phyloP scores from a whole-genome alignment of 1,284 basidiomycete genomes.

The Inonotus hispidus region DNA sequence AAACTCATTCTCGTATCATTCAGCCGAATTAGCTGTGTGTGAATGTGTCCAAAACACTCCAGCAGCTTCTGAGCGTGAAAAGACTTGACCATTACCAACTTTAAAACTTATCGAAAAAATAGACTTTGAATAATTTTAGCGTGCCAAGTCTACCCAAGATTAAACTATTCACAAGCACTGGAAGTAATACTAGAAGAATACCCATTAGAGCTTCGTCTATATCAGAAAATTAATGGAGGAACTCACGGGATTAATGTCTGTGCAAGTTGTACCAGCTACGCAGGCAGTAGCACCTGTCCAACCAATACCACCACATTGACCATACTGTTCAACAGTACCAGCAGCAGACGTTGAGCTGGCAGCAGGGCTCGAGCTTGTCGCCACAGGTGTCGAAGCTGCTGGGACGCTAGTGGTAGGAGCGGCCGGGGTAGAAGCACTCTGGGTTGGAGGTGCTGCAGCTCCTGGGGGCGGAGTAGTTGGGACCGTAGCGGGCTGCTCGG shows the following conservation, averaged over 20 bases:
- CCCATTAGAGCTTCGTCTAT: not conserved
- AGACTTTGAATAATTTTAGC: too few species aligned
- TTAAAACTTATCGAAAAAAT: too few species aligned
- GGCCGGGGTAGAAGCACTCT: not conserved
- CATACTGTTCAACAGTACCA: conserved; percentile 18
- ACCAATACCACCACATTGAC: conserved; percentile 21
- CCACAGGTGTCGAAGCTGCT: not conserved
- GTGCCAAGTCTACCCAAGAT: too few species aligned
- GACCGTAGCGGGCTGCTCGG: conserved; percentile 32
- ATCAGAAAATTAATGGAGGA: not conserved
- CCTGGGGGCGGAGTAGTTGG: conserved; percentile 26
- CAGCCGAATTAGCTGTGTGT: too few species aligned
- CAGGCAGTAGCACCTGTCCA: conserved; percentile 21
- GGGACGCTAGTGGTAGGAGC: conserved; percentile 1
- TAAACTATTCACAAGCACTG: conserved; percentile 11
- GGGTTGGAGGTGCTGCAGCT: conserved; percentile 24
- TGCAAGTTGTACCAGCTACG: conserved; percentile 17
- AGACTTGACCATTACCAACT: too few species aligned
- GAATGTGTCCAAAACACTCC: too few species aligned
- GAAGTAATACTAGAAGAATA: conserved; percentile 10
- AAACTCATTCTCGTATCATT: too few species aligned
- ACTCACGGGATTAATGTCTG: conserved; percentile 16
- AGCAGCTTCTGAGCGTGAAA: too few species aligned
- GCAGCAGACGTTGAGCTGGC: conserved; percentile 7
- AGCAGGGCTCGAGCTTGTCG: conserved; percentile 1